Conservation (phyloP, 2,329 filamentous ascomycete genomes). For the Eurotiales sp. region DNA sequence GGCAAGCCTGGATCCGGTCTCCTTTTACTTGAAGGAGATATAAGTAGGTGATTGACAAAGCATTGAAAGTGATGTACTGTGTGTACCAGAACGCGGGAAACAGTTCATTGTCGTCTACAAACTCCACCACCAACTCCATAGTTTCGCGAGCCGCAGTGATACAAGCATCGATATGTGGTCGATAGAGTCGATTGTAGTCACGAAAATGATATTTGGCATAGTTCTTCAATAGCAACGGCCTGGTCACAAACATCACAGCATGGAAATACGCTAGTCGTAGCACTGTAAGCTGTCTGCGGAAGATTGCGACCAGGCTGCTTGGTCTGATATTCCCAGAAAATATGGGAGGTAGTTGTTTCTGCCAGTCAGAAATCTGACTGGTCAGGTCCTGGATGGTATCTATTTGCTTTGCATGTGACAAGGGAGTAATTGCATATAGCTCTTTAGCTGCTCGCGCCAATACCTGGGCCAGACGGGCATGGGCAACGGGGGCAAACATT, state of each 20-base stretch:
- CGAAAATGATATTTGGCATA: not conserved
- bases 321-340: not conserved
- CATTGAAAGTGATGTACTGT: constrained; percentile 1
- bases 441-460: too few species aligned
- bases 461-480: not conserved
- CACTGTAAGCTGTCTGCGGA: constrained; percentile 41
- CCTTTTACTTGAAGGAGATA: not conserved
- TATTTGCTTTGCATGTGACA: not conserved
- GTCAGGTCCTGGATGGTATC: not conserved
- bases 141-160: constrained; percentile 41
- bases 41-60: not conserved
- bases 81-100: constrained; percentile 42
- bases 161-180: constrained; percentile 21
- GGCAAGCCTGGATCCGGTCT: too few species aligned
- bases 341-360: not conserved
- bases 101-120: constrained; percentile 34
- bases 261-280: constrained; percentile 34
- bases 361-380: not conserved
- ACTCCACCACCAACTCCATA: constrained; percentile 36
- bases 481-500: not conserved
- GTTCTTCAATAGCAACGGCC: constrained; percentile 27
- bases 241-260: constrained; percentile 30
- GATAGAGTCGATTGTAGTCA: not conserved
- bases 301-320: constrained; percentile 33
- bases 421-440: too few species aligned